Base-by-base conservation (phyloP, 192 early-diverging fungal species). In the Coemansia sp. region DNA sequence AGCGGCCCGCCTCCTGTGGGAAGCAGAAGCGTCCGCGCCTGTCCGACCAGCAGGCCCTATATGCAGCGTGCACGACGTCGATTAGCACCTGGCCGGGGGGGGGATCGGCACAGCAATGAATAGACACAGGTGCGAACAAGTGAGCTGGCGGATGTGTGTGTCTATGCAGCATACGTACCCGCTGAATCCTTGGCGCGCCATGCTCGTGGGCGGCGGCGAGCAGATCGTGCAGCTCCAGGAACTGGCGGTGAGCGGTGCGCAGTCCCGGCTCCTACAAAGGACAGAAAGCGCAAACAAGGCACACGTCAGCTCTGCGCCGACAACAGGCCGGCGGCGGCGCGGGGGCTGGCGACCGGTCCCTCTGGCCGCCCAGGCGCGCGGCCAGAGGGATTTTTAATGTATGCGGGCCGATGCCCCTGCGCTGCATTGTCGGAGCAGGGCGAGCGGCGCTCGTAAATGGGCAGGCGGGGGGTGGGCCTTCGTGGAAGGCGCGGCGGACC, bases 191-290 rank as follows among this genome's bases (percentile, higher is more conserved):
- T 18, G 27, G 29, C 3, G 19, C 40, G 21, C 53, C 56, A 16
- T 50, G 49, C 16, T 41, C 33, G 17, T 65, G 52, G 25, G 44
- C 33, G 11, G 36, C 41, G 6, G 44, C 51, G 4, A 65, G 44
- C 35, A 72, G 40, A 13, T 60, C 56, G 13, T 65, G 53, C 13
- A 56, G 53, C 50, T 72, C 68, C 29, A 72, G 62, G 14, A 54
- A 65, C 37, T 42, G 49, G 33, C 68, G 68, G 34, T 30, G 62
- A 3, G 56, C 62, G 19, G 49, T 46, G 10, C 53, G 56, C 33
- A 60, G 45, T 10, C 44, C 49, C 7, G 62, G 23, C 12, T 21
- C 38, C 68, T 72, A 72, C 62, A 64, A 18, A 17, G 17, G 5
- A n/a, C 20, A 21, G 34, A 6, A n/a, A n/a, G n/a, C n/a, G n/a